Percentiles rank a stretch among this genome's conserved stretches.
Conservation (phyloP, 306 rosid genomes). For the Canavalia ensiformis region DNA sequence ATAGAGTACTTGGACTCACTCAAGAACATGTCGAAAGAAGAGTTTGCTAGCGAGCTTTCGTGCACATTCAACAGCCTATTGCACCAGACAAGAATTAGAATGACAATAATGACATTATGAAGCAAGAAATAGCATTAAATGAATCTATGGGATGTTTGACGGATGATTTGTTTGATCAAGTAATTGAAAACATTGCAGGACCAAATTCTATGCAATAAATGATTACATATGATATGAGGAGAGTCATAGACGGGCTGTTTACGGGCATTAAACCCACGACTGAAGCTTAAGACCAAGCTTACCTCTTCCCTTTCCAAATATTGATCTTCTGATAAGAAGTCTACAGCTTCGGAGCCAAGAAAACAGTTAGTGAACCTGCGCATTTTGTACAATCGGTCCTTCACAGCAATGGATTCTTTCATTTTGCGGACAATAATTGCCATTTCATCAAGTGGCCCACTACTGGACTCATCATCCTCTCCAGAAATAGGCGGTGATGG, state of each 20-base stretch:
- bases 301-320: conserved; percentile 94
- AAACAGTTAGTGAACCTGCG: conserved; percentile 81
- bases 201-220: neutral
- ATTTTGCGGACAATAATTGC: conserved; percentile 78
- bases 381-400: conserved; percentile 83
- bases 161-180: conserved; percentile 22
- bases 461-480: conserved; percentile 78
- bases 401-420: conserved; percentile 79
- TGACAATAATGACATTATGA: conserved; percentile 32
- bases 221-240: neutral
- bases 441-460: conserved; percentile 77
- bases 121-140: conserved; percentile 23
- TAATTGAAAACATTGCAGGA: conserved; percentile 33
- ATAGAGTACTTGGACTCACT: conserved; percentile 65
- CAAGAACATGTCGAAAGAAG: conserved; percentile 82
- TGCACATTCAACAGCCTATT: conserved; percentile 86
- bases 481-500: conserved; percentile 90
- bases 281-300: conserved; percentile 48
- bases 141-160: neutral
- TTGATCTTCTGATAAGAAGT: conserved; percentile 93
- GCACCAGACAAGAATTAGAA: conserved; percentile 50
- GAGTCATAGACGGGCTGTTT: conserved; percentile 14
- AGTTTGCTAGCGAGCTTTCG: conserved; percentile 84
- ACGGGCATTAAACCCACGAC: conserved; percentile 14
- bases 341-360: conserved; percentile 83